Percentiles rank a stretch among this genome's conserved stretches.
Evolutionary conservation across 2,329 filamentous ascomycete genomes (phyloP).

Genomic region (Cryphonectria radicalis): DNA sequence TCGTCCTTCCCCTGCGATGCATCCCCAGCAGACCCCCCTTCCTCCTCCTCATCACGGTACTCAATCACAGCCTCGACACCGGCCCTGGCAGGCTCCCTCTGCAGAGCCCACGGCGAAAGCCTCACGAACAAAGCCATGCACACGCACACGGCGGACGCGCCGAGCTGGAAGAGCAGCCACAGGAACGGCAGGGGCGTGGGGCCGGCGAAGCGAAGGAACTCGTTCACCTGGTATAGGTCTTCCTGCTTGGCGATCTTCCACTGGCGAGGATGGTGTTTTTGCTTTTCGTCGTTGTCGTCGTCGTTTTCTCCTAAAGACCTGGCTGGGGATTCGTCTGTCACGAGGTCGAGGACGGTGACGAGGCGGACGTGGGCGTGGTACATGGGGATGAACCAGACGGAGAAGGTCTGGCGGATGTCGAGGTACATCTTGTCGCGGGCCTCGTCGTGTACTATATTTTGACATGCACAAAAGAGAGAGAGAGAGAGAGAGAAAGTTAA

Average conservation of each 20-base stretch:
- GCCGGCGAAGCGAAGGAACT: slow-evolving; percentile 74
- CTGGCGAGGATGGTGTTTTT: slow-evolving; percentile 23
- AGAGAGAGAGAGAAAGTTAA: too few relatives aligned
- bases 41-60: background rate
- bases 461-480: too few relatives aligned
- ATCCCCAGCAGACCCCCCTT: background rate
- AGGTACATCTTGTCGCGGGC: slow-evolving; percentile 71
- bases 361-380: slow-evolving; percentile 71
- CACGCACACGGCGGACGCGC: slow-evolving; percentile 68
- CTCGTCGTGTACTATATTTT: slow-evolving; percentile 66
- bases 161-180: slow-evolving; percentile 62
- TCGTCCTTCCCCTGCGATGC: background rate
- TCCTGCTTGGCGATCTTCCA: slow-evolving; percentile 66
- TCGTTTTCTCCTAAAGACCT: slow-evolving; percentile 26
- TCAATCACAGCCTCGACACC: slow-evolving; percentile 22
- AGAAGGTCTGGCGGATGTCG: slow-evolving; percentile 74
- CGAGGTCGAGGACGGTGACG: slow-evolving; percentile 69
- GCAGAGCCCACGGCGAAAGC: slow-evolving; percentile 26
- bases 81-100: slow-evolving; percentile 16
- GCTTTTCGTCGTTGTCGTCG: background rate
- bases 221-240: slow-evolving; percentile 78
- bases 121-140: slow-evolving; percentile 37
- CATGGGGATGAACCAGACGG: slow-evolving; percentile 77
- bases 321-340: slow-evolving; percentile 27
- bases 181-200: slow-evolving; percentile 48